A percentile compares a stretch with the other conserved stretches of the same genome.
Conservation (phyloP, 495 filamentous ascomycete genomes). For the Filosporella fistucella region DNA sequence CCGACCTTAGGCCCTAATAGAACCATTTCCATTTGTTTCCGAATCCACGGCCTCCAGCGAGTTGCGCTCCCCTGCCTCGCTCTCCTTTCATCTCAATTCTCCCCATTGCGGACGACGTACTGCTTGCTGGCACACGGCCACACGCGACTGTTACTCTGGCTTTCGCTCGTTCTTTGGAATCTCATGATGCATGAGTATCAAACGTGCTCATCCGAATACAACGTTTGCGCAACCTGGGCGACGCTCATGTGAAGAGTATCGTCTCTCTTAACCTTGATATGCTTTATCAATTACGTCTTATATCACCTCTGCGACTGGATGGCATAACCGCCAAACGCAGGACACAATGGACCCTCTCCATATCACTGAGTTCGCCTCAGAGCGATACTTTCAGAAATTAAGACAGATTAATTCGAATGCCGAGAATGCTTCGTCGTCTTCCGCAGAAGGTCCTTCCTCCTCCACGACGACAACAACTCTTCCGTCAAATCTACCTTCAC, state of each 20-base stretch:
- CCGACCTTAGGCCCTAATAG: background rate
- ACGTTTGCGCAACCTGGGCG: slow-evolving; percentile 31
- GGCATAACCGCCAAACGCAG: slow-evolving; percentile 27
- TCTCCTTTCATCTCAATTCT: background rate
- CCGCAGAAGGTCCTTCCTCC: background rate
- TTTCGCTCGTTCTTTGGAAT: background rate
- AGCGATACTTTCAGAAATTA: slow-evolving; percentile 49
- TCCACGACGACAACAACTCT: background rate
- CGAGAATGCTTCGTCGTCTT: slow-evolving; percentile 9
- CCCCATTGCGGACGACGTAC: background rate
- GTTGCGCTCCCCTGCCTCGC: background rate
- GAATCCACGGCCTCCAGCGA: background rate
- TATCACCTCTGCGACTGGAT: slow-evolving; percentile 21
- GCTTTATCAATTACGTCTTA: slow-evolving; percentile 15
- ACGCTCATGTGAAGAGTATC: slow-evolving; percentile 22
- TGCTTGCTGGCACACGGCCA: slow-evolving; percentile 2
- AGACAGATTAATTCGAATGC: slow-evolving; percentile 18
- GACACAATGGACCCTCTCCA: slow-evolving; percentile 47
- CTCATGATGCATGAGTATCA: slow-evolving; percentile 44
- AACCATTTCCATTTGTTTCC: background rate
- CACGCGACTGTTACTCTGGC: background rate
- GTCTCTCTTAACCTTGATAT: slow-evolving; percentile 18
- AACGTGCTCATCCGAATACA: slow-evolving; percentile 24
- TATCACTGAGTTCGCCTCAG: slow-evolving; percentile 53
- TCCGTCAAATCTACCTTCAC: slow-evolving; percentile 3